Percentiles rank a stretch among this genome's conserved stretches.
Evolutionary conservation across 306 rosid genomes (phyloP).

Genomic region (Trifolium pratense): DNA sequence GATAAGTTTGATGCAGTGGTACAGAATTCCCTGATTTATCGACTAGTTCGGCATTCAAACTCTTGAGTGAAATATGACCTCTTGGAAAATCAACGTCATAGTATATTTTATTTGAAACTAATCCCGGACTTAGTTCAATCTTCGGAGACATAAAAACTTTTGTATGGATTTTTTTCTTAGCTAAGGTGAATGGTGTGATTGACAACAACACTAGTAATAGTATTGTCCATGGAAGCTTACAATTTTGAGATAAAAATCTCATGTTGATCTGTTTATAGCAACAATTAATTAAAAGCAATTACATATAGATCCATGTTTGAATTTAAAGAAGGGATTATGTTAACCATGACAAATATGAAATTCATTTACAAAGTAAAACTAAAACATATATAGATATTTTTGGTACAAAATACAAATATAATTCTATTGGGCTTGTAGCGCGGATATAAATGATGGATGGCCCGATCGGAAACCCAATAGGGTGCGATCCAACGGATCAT

Average conservation of each 20-base stretch:
- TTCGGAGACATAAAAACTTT: conserved; percentile 57
- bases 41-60: conserved; percentile 66
- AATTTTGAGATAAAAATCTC: not conserved
- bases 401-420: too few species aligned
- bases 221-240: not conserved
- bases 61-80: conserved; percentile 70
- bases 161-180: conserved; percentile 44
- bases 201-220: not conserved
- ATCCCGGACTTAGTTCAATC: conserved; percentile 65
- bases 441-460: too few species aligned
- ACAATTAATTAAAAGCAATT: too few species aligned
- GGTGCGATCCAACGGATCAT: too few species aligned
- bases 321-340: too few species aligned
- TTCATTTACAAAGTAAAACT: too few species aligned
- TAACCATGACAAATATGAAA: too few species aligned
- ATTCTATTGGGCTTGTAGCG: too few species aligned
- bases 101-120: conserved; percentile 51
- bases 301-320: too few species aligned
- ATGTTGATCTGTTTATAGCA: not conserved
- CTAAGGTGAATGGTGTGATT: not conserved
- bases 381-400: too few species aligned
- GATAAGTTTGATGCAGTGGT: conserved; percentile 45
- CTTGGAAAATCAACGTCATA: conserved; percentile 58
- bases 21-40: conserved; percentile 61
- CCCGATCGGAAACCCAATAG: too few species aligned